These are phyloP conservation scores for Boletus reticuloceps DNA, from an alignment of 768 basidiomycete genomes.

Conservation along the genomic window DNA sequence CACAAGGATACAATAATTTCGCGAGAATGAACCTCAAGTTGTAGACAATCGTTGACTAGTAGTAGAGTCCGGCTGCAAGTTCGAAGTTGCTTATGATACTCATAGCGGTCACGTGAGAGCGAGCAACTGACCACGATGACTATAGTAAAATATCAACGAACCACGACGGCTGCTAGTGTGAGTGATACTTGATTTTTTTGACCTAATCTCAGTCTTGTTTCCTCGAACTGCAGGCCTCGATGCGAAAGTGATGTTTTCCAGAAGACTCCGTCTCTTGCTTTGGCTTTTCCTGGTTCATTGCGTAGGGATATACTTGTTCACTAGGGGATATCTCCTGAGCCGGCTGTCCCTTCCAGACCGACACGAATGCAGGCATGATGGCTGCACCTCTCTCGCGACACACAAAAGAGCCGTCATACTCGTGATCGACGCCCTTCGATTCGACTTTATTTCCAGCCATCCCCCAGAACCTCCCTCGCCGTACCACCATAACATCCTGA, in stretches of 20 bases:
- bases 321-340: conserved; percentile 87
- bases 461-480: conserved; percentile 55
- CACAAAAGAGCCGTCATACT: conserved; percentile 81
- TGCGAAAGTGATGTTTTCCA: conserved; percentile 17
- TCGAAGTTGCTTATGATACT: too few relatives aligned
- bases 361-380: conserved; percentile 55
- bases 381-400: conserved; percentile 42
- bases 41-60: too few relatives aligned
- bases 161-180: too few relatives aligned
- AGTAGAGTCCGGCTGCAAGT: too few relatives aligned
- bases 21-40: too few relatives aligned
- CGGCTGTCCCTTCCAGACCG: conserved; percentile 40
- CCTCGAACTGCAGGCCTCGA: neutral
- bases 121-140: neutral
- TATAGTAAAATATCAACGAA: too few relatives aligned
- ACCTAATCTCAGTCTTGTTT: too few relatives aligned
- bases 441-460: conserved; percentile 84
- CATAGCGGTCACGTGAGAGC: conserved; percentile 6
- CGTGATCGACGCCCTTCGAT: conserved; percentile 90
- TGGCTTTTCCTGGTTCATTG: conserved; percentile 70
- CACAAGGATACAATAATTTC: too few relatives aligned
- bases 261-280: conserved; percentile 35
- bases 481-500: conserved; percentile 80
- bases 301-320: conserved; percentile 85
- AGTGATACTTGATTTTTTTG: neutral